A percentile compares a stretch with the other conserved stretches of the same genome.
Conservation (phyloP, 2,329 filamentous ascomycete genomes). For the Fusarium graminum region DNA sequence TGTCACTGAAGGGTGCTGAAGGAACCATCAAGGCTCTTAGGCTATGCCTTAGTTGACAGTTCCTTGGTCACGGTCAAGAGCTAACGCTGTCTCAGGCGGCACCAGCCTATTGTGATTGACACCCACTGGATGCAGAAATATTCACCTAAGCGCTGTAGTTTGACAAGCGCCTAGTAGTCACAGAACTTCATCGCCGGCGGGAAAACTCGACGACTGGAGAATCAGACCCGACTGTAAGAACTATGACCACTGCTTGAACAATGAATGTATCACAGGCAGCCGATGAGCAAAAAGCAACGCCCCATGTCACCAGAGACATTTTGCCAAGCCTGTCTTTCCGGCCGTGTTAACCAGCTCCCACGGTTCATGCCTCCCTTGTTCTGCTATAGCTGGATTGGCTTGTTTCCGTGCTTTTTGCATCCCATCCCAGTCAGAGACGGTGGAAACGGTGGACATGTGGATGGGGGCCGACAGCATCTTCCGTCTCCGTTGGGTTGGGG, state of each 20-base stretch:
- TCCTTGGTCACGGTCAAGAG: background rate
- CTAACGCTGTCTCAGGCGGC: slow-evolving; percentile 14
- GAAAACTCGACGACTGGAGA: background rate
- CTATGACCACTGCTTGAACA: background rate
- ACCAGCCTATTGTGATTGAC: slow-evolving; percentile 3
- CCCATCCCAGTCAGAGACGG: slow-evolving; percentile 34
- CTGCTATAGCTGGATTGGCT: slow-evolving; percentile 20
- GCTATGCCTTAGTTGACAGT: background rate
- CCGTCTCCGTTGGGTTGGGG: slow-evolving; percentile 28
- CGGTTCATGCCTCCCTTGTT: slow-evolving; percentile 12
- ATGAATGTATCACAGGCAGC: background rate
- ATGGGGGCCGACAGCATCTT: slow-evolving; percentile 19
- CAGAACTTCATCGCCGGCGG: background rate
- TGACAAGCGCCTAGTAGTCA: background rate
- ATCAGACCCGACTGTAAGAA: background rate
- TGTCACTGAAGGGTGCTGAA: background rate
- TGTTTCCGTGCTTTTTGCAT: slow-evolving; percentile 23
- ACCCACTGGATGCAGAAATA: background rate
- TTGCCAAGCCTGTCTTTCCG: slow-evolving; percentile 31
- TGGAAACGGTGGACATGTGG: slow-evolving; percentile 44
- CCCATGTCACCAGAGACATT: slow-evolving; percentile 27
- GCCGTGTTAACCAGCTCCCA: slow-evolving; percentile 23
- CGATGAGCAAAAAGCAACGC: background rate
- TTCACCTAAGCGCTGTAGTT: slow-evolving; percentile 11
- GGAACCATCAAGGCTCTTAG: background rate